Conservation (phyloP, 768 basidiomycete species). For the Hygrophoropsis aurantiaca region DNA sequence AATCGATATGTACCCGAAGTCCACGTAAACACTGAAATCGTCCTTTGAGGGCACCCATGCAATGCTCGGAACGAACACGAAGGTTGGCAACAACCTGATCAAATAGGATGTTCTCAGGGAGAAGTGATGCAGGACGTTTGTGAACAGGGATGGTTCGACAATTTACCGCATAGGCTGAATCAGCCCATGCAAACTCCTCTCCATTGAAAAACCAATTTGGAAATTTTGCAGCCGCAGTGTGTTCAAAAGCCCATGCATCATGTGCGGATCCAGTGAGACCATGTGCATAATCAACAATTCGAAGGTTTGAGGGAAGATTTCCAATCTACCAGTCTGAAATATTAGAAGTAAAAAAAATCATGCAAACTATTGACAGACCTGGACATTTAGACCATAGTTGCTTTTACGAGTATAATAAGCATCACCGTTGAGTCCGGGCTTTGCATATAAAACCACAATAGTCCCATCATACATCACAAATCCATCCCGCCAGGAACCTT, state of each 20-base stretch:
- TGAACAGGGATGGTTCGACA: conserved; percentile 29
- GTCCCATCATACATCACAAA: conserved; percentile 39
- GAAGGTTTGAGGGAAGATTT: conserved; percentile 27
- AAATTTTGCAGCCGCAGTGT: conserved; percentile 25
- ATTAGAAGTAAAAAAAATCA: background rate
- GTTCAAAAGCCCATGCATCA: conserved; percentile 33
- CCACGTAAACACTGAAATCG: conserved; percentile 32
- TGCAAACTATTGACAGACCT: conserved; percentile 22
- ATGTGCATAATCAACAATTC: conserved; percentile 32
- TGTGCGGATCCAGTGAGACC: conserved; percentile 35
- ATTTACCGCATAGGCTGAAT: conserved; percentile 27
- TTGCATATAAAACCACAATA: conserved; percentile 26
- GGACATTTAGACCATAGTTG: conserved; percentile 36
- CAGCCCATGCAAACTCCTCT: conserved; percentile 21
- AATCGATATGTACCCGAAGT: conserved; percentile 29
- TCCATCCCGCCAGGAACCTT: conserved; percentile 33
- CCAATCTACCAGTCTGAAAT: conserved; percentile 27
- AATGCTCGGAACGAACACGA: conserved; percentile 36
- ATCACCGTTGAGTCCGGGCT: conserved; percentile 31
- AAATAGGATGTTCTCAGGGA: conserved; percentile 26
- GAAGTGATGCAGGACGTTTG: conserved; percentile 26
- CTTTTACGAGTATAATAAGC: conserved; percentile 34
- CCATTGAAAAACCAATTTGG: conserved; percentile 22
- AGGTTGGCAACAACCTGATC: conserved; percentile 22
- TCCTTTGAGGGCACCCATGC: conserved; percentile 36